Percentiles rank a stretch among this genome's conserved stretches.
Conservation (phyloP, 805 yeast species). For the Hanseniaspora taiwanica region DNA sequence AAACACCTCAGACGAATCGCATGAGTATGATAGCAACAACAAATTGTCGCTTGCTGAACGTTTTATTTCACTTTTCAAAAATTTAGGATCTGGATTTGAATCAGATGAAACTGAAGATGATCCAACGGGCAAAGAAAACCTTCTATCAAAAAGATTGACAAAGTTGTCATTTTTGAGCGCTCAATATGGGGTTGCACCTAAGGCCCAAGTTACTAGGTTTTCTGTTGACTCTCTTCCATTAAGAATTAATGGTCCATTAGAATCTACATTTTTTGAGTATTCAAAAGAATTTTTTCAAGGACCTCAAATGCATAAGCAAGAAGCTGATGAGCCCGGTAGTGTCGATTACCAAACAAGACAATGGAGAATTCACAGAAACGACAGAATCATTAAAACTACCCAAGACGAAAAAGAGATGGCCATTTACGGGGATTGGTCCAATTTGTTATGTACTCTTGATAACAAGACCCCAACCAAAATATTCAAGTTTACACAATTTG, state of each 20-base stretch:
- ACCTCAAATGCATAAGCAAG: slow-evolving; percentile 81
- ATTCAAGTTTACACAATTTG: slow-evolving; percentile 80
- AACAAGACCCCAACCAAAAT: slow-evolving; percentile 72
- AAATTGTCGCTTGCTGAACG: slow-evolving; percentile 9
- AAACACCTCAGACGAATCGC: no score
- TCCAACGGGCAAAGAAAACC: slow-evolving; percentile 6
- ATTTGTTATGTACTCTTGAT: slow-evolving; percentile 41
- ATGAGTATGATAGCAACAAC: neutral
- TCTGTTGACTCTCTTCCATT: slow-evolving; percentile 15
- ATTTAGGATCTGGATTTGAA: neutral
- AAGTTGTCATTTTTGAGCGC: slow-evolving; percentile 15
- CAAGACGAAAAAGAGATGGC: slow-evolving; percentile 83
- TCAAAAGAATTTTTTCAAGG: slow-evolving; percentile 87
- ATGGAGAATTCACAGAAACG: slow-evolving; percentile 89
- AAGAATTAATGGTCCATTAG: slow-evolving; percentile 32
- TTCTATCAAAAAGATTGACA: slow-evolving; percentile 4
- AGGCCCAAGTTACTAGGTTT: slow-evolving; percentile 48
- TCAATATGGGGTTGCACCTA: slow-evolving; percentile 31
- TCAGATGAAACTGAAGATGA: slow-evolving; percentile 9
- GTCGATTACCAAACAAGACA: slow-evolving; percentile 65
- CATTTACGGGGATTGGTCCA: slow-evolving; percentile 75
- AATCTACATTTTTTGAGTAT: slow-evolving; percentile 57
- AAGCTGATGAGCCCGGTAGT: slow-evolving; percentile 86
- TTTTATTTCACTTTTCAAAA: slow-evolving; percentile 15
- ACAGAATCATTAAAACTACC: slow-evolving; percentile 70